These are phyloP conservation scores for Adansonia madagascariensis DNA, from an alignment of 441 rosid genomes.

Conservation along the genomic window DNA sequence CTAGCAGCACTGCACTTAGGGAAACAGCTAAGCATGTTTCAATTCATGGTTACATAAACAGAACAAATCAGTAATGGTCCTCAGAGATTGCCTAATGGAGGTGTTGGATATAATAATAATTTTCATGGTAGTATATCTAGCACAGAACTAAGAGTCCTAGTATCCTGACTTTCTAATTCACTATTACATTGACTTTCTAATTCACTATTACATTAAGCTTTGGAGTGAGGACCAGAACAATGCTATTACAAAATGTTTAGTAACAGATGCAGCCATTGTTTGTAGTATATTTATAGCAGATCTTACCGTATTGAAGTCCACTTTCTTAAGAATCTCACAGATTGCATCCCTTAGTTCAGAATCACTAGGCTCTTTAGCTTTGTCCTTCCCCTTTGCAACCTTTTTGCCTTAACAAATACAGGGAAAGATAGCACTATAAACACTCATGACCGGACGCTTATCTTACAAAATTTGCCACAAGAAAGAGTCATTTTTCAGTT, in stretches of 20 bases:
- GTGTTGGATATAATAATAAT: not conserved
- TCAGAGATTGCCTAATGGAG: not conserved
- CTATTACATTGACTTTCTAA: too few species aligned
- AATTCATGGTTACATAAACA: not conserved
- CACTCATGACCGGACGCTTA: conserved; percentile 2
- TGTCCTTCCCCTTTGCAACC: conserved; percentile 61
- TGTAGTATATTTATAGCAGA: not conserved
- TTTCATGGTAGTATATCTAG: not conserved
- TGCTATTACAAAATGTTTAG: not conserved
- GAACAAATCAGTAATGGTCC: not conserved
- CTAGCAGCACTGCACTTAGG: not conserved
- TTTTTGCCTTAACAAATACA: conserved; percentile 48
- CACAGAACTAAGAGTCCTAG: not conserved
- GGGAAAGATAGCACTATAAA: not conserved
- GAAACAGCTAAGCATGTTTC: not conserved
- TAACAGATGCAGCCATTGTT: not conserved
- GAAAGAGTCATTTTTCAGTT: not conserved
- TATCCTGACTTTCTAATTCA: not conserved
- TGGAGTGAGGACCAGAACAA: not conserved
- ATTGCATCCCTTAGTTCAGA: conserved; percentile 69
- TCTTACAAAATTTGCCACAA: conserved; percentile 3
- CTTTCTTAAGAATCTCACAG: conserved; percentile 74
- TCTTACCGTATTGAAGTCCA: conserved; percentile 89
- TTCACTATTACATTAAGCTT: not conserved
- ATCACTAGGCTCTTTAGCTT: conserved; percentile 57